Percentiles rank a stretch among this genome's conserved stretches.
These are phyloP conservation scores for Spathaspora girioi DNA, from an alignment of 805 yeast genomes.

Conservation along the genomic window DNA sequence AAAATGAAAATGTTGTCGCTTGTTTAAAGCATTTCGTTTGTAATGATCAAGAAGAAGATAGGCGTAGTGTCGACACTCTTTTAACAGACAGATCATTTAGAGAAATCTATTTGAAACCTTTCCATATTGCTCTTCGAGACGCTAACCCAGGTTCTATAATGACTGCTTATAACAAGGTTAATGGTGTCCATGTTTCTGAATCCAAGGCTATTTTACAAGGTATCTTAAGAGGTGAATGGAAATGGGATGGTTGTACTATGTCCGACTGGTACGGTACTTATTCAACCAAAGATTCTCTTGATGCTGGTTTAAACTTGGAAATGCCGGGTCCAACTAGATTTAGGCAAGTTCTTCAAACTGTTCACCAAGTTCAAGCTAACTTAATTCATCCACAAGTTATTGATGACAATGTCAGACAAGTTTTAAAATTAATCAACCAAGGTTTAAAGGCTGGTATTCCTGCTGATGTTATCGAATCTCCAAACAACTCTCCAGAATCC, in stretches of 20 bases:
- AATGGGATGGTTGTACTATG: constrained; percentile 53
- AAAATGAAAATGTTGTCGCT: constrained; percentile 24
- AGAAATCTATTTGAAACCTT: constrained; percentile 48
- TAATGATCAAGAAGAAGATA: constrained; percentile 29
- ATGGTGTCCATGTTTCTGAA: constrained; percentile 57
- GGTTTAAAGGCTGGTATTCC: constrained; percentile 40
- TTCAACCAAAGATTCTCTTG: constrained; percentile 42
- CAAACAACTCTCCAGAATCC: constrained; percentile 47
- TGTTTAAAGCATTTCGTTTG: constrained; percentile 31
- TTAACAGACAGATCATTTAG: constrained; percentile 28
- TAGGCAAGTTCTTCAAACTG: constrained; percentile 37
- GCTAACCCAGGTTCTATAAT: constrained; percentile 52
- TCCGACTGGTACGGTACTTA: constrained; percentile 65
- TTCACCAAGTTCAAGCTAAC: constrained; percentile 39
- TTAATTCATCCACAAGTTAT: constrained; percentile 39
- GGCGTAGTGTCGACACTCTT: constrained; percentile 24
- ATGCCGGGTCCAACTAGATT: constrained; percentile 62
- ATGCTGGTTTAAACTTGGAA: constrained; percentile 60
- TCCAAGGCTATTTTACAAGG: constrained; percentile 39
- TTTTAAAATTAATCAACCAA: constrained; percentile 46
- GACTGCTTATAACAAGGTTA: constrained; percentile 63
- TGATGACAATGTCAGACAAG: constrained; percentile 46
- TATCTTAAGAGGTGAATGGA: constrained; percentile 54
- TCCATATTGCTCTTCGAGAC: constrained; percentile 54
- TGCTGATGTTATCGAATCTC: constrained; percentile 27